A percentile compares a stretch with the other conserved stretches of the same genome.
phyloP scores from a whole-genome alignment of 441 rosid genomes.

The Gossypium trilobum region DNA sequence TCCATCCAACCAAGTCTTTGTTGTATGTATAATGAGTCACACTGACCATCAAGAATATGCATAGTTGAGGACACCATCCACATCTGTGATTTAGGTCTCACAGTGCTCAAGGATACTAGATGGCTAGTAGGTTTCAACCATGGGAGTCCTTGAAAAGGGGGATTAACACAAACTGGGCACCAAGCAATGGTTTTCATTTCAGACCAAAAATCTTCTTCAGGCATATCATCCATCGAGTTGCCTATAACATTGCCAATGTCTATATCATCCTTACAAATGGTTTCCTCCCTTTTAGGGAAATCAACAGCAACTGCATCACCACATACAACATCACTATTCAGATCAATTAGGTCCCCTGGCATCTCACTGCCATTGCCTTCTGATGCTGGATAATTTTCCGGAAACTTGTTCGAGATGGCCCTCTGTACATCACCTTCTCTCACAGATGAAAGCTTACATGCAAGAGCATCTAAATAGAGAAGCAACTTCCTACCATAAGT shows the following conservation, averaged over 20 bases:
- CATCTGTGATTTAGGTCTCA: slow-evolving; percentile 87
- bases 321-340: slow-evolving; percentile 17
- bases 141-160: slow-evolving; percentile 74
- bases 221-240: slow-evolving; percentile 41
- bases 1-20: slow-evolving; percentile 83
- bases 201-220: slow-evolving; percentile 81
- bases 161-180: slow-evolving; percentile 73
- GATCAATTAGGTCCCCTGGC: slow-evolving; percentile 22
- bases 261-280: slow-evolving; percentile 28
- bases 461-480: slow-evolving; percentile 52
- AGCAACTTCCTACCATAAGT: slow-evolving; percentile 56
- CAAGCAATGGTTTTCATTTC: slow-evolving; percentile 70
- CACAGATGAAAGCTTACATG: slow-evolving; percentile 40
- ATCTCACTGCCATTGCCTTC: slow-evolving; percentile 34
- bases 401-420: background rate
- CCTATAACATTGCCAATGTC: slow-evolving; percentile 41
- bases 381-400: slow-evolving; percentile 15
- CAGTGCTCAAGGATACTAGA: slow-evolving; percentile 64
- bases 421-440: slow-evolving; percentile 26
- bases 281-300: slow-evolving; percentile 27
- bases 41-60: slow-evolving; percentile 76
- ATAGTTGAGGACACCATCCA: slow-evolving; percentile 65
- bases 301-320: slow-evolving; percentile 26
- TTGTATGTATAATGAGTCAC: slow-evolving; percentile 49
- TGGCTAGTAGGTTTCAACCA: slow-evolving; percentile 61